phyloP scores from a whole-genome alignment of 495 filamentous ascomycete species.

The Extremus antarcticus region DNA sequence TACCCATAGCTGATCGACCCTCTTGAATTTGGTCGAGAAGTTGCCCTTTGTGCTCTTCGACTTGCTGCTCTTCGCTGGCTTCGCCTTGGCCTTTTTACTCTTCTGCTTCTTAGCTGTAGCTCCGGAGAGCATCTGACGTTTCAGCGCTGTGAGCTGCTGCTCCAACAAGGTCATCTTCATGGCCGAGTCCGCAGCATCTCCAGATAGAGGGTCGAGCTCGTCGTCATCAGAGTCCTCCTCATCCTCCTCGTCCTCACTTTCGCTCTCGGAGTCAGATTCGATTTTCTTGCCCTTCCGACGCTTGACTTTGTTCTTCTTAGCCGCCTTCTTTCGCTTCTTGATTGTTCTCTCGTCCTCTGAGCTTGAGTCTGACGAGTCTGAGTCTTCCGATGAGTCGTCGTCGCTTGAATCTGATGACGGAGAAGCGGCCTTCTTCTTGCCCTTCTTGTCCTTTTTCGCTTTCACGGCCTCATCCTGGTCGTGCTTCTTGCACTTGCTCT shows the following conservation, averaged over 20 bases:
- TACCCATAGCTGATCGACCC: constrained; percentile 66
- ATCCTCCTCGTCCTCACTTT: neutral
- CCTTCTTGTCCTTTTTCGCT: neutral
- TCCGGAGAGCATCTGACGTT: neutral
- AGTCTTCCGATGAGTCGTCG: neutral
- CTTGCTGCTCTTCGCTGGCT: constrained; percentile 29
- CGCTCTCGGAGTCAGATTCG: constrained; percentile 8
- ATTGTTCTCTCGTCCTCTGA: neutral
- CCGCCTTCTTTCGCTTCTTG: constrained; percentile 6
- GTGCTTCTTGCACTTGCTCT: constrained; percentile 1
- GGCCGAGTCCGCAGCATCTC: neutral
- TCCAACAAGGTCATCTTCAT: neutral
- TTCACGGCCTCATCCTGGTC: neutral
- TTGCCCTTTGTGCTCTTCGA: constrained; percentile 37
- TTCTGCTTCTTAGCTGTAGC: constrained; percentile 4
- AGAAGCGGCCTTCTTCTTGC: neutral
- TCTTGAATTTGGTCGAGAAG: constrained; percentile 49
- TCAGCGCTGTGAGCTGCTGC: constrained; percentile 8
- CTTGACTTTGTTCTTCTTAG: constrained; percentile 12
- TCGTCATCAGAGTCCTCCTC: neutral
- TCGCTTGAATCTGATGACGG: neutral
- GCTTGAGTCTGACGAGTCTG: constrained; percentile 1
- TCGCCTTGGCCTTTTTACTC: constrained; percentile 14
- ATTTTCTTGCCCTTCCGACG: constrained; percentile 9
- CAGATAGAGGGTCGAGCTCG: neutral